phyloP scores from a whole-genome alignment of 2,329 filamentous ascomycete genomes.

The Apiospora aurea region DNA sequence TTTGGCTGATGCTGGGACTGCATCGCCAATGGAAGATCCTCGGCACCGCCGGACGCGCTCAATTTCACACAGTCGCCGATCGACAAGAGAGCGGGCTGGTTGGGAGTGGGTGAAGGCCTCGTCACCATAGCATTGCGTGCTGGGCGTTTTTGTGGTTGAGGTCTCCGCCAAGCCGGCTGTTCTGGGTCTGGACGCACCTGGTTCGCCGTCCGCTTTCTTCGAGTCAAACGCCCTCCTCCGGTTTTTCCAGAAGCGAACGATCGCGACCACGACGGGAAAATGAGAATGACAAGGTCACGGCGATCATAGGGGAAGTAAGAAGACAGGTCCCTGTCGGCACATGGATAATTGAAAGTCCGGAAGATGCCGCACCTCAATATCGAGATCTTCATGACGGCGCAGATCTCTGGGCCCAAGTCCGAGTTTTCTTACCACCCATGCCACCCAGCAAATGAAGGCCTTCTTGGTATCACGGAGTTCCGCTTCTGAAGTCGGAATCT shows the following conservation, averaged over 20 bases:
- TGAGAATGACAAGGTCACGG: neutral
- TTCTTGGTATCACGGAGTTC: neutral
- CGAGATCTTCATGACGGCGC: slow-evolving; percentile 1
- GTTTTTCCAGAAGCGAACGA: neutral
- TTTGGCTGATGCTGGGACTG: neutral
- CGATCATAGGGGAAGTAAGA: neutral
- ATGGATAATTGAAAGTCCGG: slow-evolving; percentile 14
- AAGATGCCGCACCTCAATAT: slow-evolving; percentile 16
- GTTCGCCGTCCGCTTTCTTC: neutral
- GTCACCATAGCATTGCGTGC: neutral
- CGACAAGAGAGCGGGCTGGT: neutral
- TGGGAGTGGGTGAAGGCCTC: neutral
- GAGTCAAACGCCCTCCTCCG: neutral
- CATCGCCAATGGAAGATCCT: neutral
- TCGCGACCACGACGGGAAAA: neutral
- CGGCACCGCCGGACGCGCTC: neutral
- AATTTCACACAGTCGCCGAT: neutral
- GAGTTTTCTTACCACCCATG: slow-evolving; percentile 8
- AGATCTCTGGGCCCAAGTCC: slow-evolving; percentile 11
- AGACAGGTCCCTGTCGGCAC: neutral
- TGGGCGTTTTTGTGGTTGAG: neutral
- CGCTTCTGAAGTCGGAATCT: neutral
- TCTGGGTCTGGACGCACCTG: neutral
- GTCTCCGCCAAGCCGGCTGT: neutral
- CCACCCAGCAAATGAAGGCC: neutral